A percentile compares a stretch with the other conserved stretches of the same genome.
Evolutionary conservation across 2,329 filamentous ascomycete genomes (phyloP).

Genomic region (Diplodia scrobiculata): DNA sequence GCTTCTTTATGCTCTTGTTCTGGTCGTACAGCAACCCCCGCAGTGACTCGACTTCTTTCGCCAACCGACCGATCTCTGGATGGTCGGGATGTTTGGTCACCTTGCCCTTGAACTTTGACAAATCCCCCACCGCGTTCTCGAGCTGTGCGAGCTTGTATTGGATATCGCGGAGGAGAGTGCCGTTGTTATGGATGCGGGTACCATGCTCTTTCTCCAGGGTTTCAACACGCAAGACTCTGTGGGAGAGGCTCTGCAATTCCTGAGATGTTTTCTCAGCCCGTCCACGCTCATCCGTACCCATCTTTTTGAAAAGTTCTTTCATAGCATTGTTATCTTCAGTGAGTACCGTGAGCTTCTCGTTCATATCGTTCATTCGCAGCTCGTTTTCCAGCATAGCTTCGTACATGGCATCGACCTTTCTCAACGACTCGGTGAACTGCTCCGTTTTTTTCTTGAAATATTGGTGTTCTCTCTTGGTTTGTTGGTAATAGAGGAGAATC

Average conservation of each 20-base stretch:
- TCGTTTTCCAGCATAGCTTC: constrained; percentile 17
- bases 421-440: constrained; percentile 18
- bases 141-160: constrained; percentile 16
- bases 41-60: neutral
- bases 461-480: constrained; percentile 23
- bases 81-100: neutral
- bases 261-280: constrained; percentile 20
- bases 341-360: neutral
- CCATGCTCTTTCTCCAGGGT: constrained; percentile 8
- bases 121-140: neutral
- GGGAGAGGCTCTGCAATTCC: constrained; percentile 20
- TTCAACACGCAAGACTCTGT: constrained; percentile 27
- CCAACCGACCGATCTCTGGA: neutral
- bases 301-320: neutral
- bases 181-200: neutral
- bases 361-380: constrained; percentile 18
- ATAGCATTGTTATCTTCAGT: neutral
- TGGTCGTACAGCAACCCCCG: neutral
- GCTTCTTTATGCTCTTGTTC: neutral
- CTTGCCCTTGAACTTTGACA: constrained; percentile 6
- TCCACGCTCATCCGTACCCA: neutral
- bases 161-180: constrained; percentile 4
- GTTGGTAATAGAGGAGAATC: constrained; percentile 12
- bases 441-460: constrained; percentile 28
- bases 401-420: constrained; percentile 13